These are phyloP conservation scores for Xylaria flabelliformis DNA, from an alignment of 495 filamentous ascomycete genomes.

Conservation along the genomic window DNA sequence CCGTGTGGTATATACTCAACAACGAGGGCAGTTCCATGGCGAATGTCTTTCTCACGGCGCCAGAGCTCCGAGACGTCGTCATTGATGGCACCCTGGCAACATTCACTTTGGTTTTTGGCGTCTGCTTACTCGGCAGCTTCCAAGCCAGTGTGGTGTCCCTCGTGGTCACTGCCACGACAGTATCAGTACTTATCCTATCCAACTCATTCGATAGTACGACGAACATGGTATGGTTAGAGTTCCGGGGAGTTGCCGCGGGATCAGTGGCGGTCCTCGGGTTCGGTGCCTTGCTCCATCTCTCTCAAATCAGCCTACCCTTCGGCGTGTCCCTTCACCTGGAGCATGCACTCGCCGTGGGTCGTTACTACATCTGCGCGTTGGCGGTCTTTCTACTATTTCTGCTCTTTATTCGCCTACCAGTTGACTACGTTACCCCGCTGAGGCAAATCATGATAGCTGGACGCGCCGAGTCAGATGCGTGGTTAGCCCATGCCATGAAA, in stretches of 20 bases:
- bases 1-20: constrained; percentile 36
- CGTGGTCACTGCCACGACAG: constrained; percentile 28
- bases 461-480: constrained; percentile 51
- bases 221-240: constrained; percentile 35
- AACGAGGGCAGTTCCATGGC: constrained; percentile 25
- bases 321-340: constrained; percentile 24
- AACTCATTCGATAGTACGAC: constrained; percentile 34
- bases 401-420: constrained; percentile 26
- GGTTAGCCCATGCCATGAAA: constrained; percentile 48
- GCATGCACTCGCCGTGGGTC: constrained; percentile 28
- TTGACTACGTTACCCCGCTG: constrained; percentile 28
- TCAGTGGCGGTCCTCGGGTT: constrained; percentile 34
- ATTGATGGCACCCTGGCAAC: constrained; percentile 32
- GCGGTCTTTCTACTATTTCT: constrained; percentile 32
- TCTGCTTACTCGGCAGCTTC: constrained; percentile 35
- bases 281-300: constrained; percentile 32
- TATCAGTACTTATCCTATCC: constrained; percentile 36
- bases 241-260: constrained; percentile 29
- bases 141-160: constrained; percentile 30
- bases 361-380: constrained; percentile 30
- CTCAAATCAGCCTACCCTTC: constrained; percentile 23
- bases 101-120: constrained; percentile 25
- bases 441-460: constrained; percentile 54
- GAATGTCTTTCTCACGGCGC: constrained; percentile 36
- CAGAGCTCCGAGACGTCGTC: constrained; percentile 32